Conservation (phyloP, 1,284 basidiomycete genomes). For the Cystobasidium slooffiae region DNA sequence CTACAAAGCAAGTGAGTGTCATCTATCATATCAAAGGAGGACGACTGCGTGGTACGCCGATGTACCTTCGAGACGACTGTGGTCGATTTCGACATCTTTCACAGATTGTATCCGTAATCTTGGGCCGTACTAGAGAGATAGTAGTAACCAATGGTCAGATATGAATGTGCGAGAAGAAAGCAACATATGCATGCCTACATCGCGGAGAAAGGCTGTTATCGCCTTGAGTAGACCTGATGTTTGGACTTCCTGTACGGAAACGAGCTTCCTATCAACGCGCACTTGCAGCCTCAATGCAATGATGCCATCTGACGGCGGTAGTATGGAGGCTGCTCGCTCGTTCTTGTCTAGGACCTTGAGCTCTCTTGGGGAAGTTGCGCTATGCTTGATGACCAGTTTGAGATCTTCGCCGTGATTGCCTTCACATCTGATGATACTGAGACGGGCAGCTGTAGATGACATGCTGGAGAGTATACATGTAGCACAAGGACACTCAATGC, state of each 20-base stretch:
- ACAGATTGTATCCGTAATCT: conserved; percentile 5
- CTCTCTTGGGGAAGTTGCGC: not conserved
- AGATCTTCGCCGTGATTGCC: conserved; percentile 13
- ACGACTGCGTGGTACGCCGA: not conserved
- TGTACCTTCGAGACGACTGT: not conserved
- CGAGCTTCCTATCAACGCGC: conserved; percentile 1
- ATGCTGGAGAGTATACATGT: too few relatives aligned
- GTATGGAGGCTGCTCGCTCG: not conserved
- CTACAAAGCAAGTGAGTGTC: not conserved
- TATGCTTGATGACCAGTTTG: not conserved
- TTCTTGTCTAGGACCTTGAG: not conserved
- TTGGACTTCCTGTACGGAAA: not conserved
- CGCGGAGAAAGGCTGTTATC: not conserved
- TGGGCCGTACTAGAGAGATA: not conserved
- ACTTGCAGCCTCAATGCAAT: not conserved
- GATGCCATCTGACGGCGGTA: not conserved
- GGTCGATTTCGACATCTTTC: not conserved
- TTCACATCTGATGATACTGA: conserved; percentile 3
- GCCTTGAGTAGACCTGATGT: conserved; percentile 1
- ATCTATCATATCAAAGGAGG: not conserved
- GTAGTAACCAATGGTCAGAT: not conserved
- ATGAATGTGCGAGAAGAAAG: not conserved
- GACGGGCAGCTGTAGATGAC: not conserved
- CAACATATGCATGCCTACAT: not conserved
- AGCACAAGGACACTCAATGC: too few relatives aligned